Base-by-base conservation (phyloP, 2,329 filamentous ascomycete species). In the Fusarium caatingaense region DNA sequence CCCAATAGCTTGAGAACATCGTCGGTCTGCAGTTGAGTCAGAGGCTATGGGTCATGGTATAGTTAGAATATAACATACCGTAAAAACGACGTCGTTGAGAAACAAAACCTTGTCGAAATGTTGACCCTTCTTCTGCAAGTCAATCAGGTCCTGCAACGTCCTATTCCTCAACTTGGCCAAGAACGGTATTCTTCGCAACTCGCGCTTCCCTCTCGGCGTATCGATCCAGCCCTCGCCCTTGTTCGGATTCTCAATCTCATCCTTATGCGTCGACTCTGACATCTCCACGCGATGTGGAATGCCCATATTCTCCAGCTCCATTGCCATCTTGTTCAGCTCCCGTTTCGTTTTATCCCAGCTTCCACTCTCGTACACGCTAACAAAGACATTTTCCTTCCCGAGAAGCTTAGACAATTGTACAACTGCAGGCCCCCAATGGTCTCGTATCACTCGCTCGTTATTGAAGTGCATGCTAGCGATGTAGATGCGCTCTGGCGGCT, bases 381-480 rank as follows among this genome's bases (percentile, higher is more conserved):
- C 85, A 74, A 86, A 93, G 3, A 93, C 86, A 74, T 92, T 92
- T 5, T 88, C 82, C 0, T 85, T 79, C 0, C 91, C 91, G 6
- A 92, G 79, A 8, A 82, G 80, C 47, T 84, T 80, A 8, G 86
- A 83, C 21, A 93, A 80, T 4, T 85, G 80, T 9, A 91, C 62
- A 5, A 93, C 80, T 1, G 88, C 88, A 8, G 83, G 78, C 66
- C 85, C 89, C 91, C 91, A 93, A 71, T 89, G 85, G 8, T 81
- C 81, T 10, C 86, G 83, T 4, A 93, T 82, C 25, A 92, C 81
- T 3, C 77, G 76, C 63, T 86, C 91, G 67, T 88, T 88, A 73
- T 91, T 92, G 84, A 89, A 92, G 74, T 92, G 89, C 75, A 91
- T 88, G 65, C 87, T 88, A 7, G 89, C 88, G 64, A 93, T 91